A percentile compares a stretch with the other conserved stretches of the same genome.
These are phyloP conservation scores for Clavispora vitiphila DNA, from an alignment of 805 yeast species.

Conservation along the genomic window DNA sequence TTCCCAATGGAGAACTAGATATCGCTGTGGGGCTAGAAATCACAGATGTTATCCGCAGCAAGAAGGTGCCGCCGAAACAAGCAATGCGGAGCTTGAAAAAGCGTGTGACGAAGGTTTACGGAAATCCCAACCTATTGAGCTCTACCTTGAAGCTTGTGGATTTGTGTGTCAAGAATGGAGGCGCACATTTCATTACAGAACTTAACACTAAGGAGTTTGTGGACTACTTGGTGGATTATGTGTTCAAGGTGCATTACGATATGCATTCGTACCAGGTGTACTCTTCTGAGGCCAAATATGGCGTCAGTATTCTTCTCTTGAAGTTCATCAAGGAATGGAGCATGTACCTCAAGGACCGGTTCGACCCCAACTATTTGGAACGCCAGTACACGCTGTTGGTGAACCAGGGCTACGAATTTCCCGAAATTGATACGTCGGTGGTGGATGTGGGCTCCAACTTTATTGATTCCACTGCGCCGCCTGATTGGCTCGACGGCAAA, in stretches of 20 bases:
- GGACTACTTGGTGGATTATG: conserved; percentile 60
- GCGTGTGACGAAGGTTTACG: conserved; percentile 51
- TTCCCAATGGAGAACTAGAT: conserved; percentile 88
- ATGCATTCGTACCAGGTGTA: conserved; percentile 18
- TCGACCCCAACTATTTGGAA: conserved; percentile 61
- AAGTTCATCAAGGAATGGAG: conserved; percentile 75
- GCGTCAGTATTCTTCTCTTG: conserved; percentile 55
- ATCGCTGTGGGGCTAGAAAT: conserved; percentile 69
- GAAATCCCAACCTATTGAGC: conserved; percentile 76
- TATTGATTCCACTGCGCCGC: conserved; percentile 88
- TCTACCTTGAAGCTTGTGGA: conserved; percentile 76
- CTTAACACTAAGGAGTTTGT: conserved; percentile 80
- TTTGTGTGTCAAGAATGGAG: conserved; percentile 89
- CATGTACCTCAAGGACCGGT: conserved; percentile 60
- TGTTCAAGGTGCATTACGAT: conserved; percentile 37
- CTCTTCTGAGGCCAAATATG: conserved; percentile 20
- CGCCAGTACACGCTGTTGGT: conserved; percentile 56
- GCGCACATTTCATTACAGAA: conserved; percentile 75
- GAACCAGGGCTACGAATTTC: conserved; percentile 64
- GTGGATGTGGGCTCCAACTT: conserved; percentile 43
- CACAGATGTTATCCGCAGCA: conserved; percentile 80
- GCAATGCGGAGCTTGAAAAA: conserved; percentile 83
- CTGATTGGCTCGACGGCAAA: conserved; percentile 95
- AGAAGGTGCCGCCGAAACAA: conserved; percentile 70
- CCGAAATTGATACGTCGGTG: conserved; percentile 32